A percentile compares a stretch with the other conserved stretches of the same genome.
Conservation (phyloP, 352 stramenopile species). For the Phytophthora ramorum region DNA sequence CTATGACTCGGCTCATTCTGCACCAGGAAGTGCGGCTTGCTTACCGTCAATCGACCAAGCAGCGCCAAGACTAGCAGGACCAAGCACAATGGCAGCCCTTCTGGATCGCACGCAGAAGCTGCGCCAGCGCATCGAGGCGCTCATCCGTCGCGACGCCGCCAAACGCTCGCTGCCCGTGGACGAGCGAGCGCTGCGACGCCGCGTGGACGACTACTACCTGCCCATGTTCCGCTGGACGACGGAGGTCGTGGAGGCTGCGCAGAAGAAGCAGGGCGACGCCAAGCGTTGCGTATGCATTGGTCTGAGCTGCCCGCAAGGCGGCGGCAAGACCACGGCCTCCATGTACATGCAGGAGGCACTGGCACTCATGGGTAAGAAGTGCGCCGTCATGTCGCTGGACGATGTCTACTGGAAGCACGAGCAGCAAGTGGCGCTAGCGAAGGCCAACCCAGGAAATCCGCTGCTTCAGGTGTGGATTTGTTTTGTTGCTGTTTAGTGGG, state of each 20-base stretch:
- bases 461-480: conserved; percentile 66
- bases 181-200: conserved; percentile 48
- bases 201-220: conserved; percentile 79
- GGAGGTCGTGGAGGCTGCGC: conserved; percentile 50
- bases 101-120: conserved; percentile 39
- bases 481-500: not conserved
- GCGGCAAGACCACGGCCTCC: conserved; percentile 87
- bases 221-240: conserved; percentile 81
- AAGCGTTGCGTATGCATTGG: conserved; percentile 74
- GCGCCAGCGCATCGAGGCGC: conserved; percentile 57
- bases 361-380: conserved; percentile 55
- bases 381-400: conserved; percentile 82
- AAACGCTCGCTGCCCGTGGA: conserved; percentile 37
- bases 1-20: not conserved
- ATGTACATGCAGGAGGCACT: conserved; percentile 74
- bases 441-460: conserved; percentile 66
- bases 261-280: conserved; percentile 25
- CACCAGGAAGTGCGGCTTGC: not conserved
- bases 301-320: conserved; percentile 85
- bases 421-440: conserved; percentile 71
- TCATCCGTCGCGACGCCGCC: conserved; percentile 56
- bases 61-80: not conserved
- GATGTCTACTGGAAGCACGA: conserved; percentile 82
- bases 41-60: conserved; percentile 7
- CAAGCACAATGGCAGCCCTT: conserved; percentile 20